Conservation (phyloP, 192 early-diverging fungal genomes). For the Mortierella claussenii region DNA sequence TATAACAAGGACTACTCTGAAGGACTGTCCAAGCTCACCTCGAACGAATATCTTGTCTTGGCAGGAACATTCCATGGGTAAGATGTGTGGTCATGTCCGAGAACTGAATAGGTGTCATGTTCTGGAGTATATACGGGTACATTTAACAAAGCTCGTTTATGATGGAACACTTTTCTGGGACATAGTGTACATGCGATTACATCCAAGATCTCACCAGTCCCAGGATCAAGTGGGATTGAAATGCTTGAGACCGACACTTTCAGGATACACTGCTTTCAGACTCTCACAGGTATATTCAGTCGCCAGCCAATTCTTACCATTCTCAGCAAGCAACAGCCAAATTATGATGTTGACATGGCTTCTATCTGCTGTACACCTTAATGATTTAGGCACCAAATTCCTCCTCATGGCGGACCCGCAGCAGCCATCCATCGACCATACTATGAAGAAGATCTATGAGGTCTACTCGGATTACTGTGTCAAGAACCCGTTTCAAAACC, state of each 20-base stretch:
- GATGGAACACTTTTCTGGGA: not conserved
- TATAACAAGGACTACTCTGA: conserved; percentile 92
- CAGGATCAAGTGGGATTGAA: conserved; percentile 86
- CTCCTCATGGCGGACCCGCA: conserved; percentile 87
- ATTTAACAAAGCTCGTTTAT: too few relatives aligned
- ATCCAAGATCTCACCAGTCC: conserved; percentile 89
- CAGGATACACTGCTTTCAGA: conserved; percentile 93
- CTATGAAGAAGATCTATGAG: conserved; percentile 79
- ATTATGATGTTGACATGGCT: not conserved
- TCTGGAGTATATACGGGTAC: too few relatives aligned
- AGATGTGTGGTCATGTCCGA: not conserved
- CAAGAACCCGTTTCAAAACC: conserved; percentile 99
- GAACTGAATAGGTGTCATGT: too few relatives aligned
- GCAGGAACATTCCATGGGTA: conserved; percentile 98
- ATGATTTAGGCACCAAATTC: conserved; percentile 91
- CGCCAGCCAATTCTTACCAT: not conserved
- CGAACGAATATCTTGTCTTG: conserved; percentile 97
- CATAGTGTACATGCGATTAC: conserved; percentile 95
- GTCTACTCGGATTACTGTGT: conserved; percentile 97
- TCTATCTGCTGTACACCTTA: not conserved
- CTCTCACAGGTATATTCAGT: conserved; percentile 78
- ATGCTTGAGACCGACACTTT: conserved; percentile 92
- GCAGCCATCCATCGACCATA: conserved; percentile 74
- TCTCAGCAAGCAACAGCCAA: not conserved
- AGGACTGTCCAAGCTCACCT: conserved; percentile 83